A percentile compares a stretch with the other conserved stretches of the same genome.
phyloP scores from a whole-genome alignment of 495 filamentous ascomycete species.

The Penicillium psychrofluorescens region DNA sequence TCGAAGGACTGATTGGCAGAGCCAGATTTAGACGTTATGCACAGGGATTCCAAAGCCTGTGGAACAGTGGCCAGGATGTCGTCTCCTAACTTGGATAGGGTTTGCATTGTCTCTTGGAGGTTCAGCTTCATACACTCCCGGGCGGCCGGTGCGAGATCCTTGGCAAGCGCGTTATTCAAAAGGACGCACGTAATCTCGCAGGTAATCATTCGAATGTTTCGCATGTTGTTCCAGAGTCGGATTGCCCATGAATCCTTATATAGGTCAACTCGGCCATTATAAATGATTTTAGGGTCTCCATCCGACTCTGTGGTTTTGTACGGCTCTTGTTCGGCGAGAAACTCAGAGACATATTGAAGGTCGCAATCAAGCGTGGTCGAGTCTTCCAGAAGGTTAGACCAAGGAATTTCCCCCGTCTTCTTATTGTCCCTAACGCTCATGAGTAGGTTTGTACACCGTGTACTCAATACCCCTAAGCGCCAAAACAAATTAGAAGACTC shows the following conservation, averaged over 20 bases:
- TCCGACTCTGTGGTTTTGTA: slow-evolving; percentile 7
- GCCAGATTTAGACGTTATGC: background rate
- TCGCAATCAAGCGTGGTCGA: slow-evolving; percentile 8
- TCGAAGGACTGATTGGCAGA: slow-evolving; percentile 2
- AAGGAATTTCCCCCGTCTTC: slow-evolving; percentile 4
- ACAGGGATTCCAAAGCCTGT: slow-evolving; percentile 21
- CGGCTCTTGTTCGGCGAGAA: slow-evolving; percentile 17
- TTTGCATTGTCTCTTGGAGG: slow-evolving; percentile 17
- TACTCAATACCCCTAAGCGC: slow-evolving; percentile 13
- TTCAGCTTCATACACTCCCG: slow-evolving; percentile 8
- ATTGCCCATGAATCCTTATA: slow-evolving; percentile 17
- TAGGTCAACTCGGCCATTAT: slow-evolving; percentile 14
- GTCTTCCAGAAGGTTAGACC: slow-evolving; percentile 11
- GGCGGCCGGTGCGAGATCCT: background rate
- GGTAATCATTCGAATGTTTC: slow-evolving; percentile 16
- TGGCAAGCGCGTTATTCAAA: slow-evolving; percentile 8
- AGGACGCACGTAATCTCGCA: slow-evolving; percentile 13
- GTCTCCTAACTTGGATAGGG: slow-evolving; percentile 24
- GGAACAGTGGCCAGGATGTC: slow-evolving; percentile 43
- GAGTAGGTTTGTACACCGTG: slow-evolving; percentile 13
- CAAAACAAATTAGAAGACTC: slow-evolving; percentile 12
- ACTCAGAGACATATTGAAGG: slow-evolving; percentile 3
- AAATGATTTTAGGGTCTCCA: slow-evolving; percentile 8
- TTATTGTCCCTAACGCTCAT: background rate
- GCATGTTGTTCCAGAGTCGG: slow-evolving; percentile 21